phyloP scores from a whole-genome alignment of 306 rosid species.

The Cucumis sativus region Cucumber_9930_V3 NC_026655.2:27595501-27596000 shows the following conservation, averaged over 20 bases:
- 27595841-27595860: neutral
- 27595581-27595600: no score
- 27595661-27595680: no score
- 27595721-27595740: no score
- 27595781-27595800: no score
- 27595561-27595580: no score
- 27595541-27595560: no score
- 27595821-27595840: neutral
- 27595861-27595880: neutral
- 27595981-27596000: neutral
- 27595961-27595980: neutral
- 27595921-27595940: neutral
- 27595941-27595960: neutral
- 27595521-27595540: neutral
- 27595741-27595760: no score
- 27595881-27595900: neutral
- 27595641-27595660: neutral
- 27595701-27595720: no score
- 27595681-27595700: neutral
- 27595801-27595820: no score
- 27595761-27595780: no score
- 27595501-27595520: neutral
- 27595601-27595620: neutral
- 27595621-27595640: no score
- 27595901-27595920: no score